phyloP scores from a whole-genome alignment of 441 rosid species.

The Adansonia madagascariensis region DNA sequence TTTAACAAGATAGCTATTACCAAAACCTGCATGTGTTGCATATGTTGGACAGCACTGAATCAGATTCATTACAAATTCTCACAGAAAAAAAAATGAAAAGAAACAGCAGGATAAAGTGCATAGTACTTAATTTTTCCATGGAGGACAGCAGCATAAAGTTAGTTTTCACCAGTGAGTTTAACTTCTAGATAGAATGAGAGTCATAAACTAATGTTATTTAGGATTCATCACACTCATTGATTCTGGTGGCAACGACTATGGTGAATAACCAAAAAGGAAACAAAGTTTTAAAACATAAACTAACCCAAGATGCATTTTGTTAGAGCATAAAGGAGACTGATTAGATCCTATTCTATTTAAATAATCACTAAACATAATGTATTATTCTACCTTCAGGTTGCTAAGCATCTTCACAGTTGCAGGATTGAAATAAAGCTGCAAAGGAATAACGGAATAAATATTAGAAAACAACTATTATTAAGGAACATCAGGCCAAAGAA shows the following conservation, averaged over 20 bases:
- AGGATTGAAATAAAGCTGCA: slow-evolving; percentile 96
- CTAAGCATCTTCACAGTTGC: slow-evolving; percentile 99
- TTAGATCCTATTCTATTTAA: slow-evolving; percentile 1
- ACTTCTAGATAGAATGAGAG: neutral
- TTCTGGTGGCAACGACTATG: neutral
- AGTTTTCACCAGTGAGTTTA: neutral
- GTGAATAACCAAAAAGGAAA: neutral
- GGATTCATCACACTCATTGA: neutral
- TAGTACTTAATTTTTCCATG: neutral
- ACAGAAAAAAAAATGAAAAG: slow-evolving; percentile 8
- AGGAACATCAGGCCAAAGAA: neutral
- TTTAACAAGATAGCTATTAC: slow-evolving; percentile 90
- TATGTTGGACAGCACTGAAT: neutral
- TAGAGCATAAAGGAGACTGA: neutral
- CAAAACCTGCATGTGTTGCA: slow-evolving; percentile 61
- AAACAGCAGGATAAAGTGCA: neutral
- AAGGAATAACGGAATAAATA: slow-evolving; percentile 4
- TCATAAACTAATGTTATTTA: neutral
- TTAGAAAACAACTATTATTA: neutral
- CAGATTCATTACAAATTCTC: slow-evolving; percentile 7
- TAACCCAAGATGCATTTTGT: neutral
- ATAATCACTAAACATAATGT: neutral
- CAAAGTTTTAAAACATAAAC: neutral
- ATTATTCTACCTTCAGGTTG: slow-evolving; percentile 75
- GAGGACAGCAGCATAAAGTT: neutral